These are phyloP conservation scores for Termitomyces sp. DNA, from an alignment of 768 basidiomycete genomes.

Conservation along the genomic window DNA sequence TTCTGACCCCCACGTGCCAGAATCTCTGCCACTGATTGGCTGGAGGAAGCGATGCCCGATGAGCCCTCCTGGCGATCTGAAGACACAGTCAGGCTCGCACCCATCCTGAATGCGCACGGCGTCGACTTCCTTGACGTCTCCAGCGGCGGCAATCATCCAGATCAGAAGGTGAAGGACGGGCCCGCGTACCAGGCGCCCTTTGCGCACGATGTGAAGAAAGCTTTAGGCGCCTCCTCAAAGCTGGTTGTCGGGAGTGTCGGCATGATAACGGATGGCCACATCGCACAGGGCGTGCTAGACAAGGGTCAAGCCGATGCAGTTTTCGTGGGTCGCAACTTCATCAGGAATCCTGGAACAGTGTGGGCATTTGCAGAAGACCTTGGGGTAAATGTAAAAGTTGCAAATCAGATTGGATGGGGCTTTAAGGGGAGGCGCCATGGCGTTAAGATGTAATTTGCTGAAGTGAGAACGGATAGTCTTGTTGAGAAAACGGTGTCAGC, in stretches of 20 bases:
- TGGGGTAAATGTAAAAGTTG: slow-evolving; percentile 38
- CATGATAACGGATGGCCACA: slow-evolving; percentile 46
- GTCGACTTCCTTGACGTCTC: slow-evolving; percentile 77
- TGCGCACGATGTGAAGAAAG: slow-evolving; percentile 44
- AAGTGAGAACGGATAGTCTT: not conserved
- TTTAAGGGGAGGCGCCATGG: slow-evolving; percentile 32
- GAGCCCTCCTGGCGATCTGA: slow-evolving; percentile 64
- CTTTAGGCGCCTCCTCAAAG: slow-evolving; percentile 30
- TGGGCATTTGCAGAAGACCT: slow-evolving; percentile 54
- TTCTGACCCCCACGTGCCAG: slow-evolving; percentile 20
- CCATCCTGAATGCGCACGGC: slow-evolving; percentile 55
- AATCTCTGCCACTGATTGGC: slow-evolving; percentile 72
- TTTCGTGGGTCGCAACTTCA: slow-evolving; percentile 48
- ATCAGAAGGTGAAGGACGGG: slow-evolving; percentile 30
- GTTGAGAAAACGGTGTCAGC: not conserved
- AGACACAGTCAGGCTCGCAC: slow-evolving; percentile 60
- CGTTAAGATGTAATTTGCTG: not conserved
- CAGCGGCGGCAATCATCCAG: slow-evolving; percentile 51
- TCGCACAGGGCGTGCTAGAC: slow-evolving; percentile 55
- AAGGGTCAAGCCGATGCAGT: slow-evolving; percentile 57
- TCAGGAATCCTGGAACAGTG: slow-evolving; percentile 52
- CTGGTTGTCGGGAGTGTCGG: slow-evolving; percentile 47
- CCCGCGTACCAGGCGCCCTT: slow-evolving; percentile 53
- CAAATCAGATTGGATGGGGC: slow-evolving; percentile 54
- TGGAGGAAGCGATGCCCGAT: slow-evolving; percentile 51